phyloP scores from a whole-genome alignment of 2,329 filamentous ascomycete species.

The Penicillium glabrum region DNA sequence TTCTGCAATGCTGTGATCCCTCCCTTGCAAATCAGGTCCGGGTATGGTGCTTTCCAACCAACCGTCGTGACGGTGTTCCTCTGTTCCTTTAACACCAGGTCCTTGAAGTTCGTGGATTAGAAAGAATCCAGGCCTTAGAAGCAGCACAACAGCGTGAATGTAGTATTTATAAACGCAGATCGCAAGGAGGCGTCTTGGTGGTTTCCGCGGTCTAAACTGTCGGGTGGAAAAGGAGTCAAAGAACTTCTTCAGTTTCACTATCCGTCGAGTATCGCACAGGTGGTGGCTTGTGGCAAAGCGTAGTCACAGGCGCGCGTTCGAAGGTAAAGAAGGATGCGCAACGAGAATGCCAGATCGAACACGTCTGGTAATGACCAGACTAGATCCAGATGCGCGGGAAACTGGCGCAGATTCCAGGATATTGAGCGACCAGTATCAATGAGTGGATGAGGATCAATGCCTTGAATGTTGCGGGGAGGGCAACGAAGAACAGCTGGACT shows the following conservation, averaged over 20 bases:
- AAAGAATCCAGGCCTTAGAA: background rate
- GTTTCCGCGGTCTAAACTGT: background rate
- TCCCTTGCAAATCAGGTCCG: background rate
- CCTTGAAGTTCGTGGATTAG: background rate
- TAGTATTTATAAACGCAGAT: background rate
- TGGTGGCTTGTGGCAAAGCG: background rate
- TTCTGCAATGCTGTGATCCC: background rate
- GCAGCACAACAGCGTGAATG: background rate
- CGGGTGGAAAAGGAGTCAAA: background rate
- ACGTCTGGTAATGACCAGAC: background rate
- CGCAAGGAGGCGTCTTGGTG: background rate
- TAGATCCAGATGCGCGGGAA: background rate
- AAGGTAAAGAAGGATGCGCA: slow-evolving; percentile 12
- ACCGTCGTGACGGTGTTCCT: background rate
- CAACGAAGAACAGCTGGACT: slow-evolving; percentile 14
- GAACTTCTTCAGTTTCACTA: background rate
- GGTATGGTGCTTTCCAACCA: background rate
- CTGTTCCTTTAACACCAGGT: background rate
- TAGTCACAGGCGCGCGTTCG: slow-evolving; percentile 15
- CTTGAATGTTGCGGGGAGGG: slow-evolving; percentile 18
- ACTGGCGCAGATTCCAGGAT: background rate
- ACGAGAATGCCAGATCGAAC: slow-evolving; percentile 9
- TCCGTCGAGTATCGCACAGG: background rate
- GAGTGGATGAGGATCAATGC: slow-evolving; percentile 17
- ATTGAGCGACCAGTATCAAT: slow-evolving; percentile 8